phyloP scores from a whole-genome alignment of 352 stramenopile genomes.

The Pythium pyrilobum region DNA sequence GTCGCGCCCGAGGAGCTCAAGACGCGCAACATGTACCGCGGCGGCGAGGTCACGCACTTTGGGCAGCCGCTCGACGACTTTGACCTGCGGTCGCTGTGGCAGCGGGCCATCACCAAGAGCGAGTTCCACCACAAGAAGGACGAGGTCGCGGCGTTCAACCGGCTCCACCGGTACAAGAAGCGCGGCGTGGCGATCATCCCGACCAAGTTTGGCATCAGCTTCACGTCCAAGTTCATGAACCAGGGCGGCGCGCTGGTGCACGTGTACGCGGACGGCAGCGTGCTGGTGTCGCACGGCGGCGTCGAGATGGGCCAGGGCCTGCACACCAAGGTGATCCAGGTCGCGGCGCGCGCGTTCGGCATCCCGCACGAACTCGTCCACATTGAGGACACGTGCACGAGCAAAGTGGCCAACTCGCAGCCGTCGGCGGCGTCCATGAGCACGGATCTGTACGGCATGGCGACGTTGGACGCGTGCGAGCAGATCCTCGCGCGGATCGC shows the following conservation, averaged over 20 bases:
- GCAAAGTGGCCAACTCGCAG: conserved; percentile 93
- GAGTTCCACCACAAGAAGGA: conserved; percentile 62
- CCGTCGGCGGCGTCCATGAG: conserved; percentile 94
- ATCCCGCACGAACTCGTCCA: conserved; percentile 91
- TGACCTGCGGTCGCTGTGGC: conserved; percentile 88
- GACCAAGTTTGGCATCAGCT: conserved; percentile 95
- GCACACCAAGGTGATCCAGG: conserved; percentile 93
- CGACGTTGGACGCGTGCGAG: conserved; percentile 93
- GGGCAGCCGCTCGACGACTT: conserved; percentile 91
- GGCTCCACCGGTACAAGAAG: conserved; percentile 88
- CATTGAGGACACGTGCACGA: conserved; percentile 93
- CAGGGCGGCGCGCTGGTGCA: conserved; percentile 94
- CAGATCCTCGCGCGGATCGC: conserved; percentile 91
- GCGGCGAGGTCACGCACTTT: conserved; percentile 89
- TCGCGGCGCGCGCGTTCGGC: conserved; percentile 88
- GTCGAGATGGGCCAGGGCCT: conserved; percentile 98
- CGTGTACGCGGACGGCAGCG: conserved; percentile 94
- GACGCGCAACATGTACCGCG: conserved; percentile 90
- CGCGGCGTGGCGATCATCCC: conserved; percentile 82
- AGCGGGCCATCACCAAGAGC: conserved; percentile 56
- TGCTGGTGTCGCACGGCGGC: conserved; percentile 93
- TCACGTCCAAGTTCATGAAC: conserved; percentile 97
- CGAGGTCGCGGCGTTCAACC: conserved; percentile 87
- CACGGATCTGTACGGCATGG: conserved; percentile 97
- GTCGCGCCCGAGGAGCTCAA: conserved; percentile 71